Conservation (phyloP, 257 asterid genomes). For the Ballota nigra region DNA sequence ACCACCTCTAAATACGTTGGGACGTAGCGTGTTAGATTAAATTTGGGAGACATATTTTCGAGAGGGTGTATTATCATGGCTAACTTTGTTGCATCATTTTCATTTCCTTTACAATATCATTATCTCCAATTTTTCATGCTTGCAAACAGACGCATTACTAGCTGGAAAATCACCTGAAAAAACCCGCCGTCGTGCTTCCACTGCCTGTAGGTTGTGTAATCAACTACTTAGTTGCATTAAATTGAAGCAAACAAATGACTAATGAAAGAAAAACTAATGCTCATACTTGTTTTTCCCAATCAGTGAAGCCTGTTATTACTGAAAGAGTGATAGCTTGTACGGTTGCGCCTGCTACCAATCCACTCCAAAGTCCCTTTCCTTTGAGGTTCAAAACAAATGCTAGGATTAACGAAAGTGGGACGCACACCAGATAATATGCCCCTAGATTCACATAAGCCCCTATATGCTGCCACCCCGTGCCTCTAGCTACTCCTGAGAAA, state of each 20-base stretch:
- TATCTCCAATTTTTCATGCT: conserved; percentile 18
- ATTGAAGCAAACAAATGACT: not conserved
- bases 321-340: conserved; percentile 37
- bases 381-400: conserved; percentile 43
- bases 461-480: conserved; percentile 55
- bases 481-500: conserved; percentile 56
- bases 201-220: conserved; percentile 33
- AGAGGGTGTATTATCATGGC: too few species aligned
- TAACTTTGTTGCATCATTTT: not conserved
- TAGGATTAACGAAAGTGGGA: conserved; percentile 37
- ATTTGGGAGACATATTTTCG: too few species aligned
- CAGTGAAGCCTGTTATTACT: conserved; percentile 33
- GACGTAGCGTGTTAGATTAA: too few species aligned
- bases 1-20: too few species aligned
- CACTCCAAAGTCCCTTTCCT: too few species aligned
- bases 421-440: conserved; percentile 44
- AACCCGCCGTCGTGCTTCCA: conserved; percentile 42
- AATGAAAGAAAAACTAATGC: too few species aligned
- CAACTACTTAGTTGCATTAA: not conserved
- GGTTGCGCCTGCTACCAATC: too few species aligned
- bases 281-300: conserved; percentile 48
- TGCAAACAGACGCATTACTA: conserved; percentile 2
- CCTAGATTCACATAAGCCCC: conserved; percentile 63
- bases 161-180: conserved; percentile 27
- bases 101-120: not conserved